phyloP scores from a whole-genome alignment of 345 rosid species.

The Brassica juncea region DNA sequence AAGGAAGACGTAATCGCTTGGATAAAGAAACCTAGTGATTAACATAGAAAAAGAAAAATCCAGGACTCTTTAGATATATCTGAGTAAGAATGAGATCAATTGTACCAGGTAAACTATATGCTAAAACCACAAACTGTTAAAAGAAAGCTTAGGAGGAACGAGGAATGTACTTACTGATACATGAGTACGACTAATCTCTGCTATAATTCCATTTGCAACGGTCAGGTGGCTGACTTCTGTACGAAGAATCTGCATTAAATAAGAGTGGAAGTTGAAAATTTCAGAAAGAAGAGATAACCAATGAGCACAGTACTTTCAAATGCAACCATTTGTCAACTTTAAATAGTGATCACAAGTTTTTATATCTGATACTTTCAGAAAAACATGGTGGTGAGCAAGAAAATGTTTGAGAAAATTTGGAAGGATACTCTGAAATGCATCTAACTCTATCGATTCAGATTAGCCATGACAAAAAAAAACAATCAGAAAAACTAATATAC shows the following conservation, averaged over 20 bases:
- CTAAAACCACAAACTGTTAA: slow-evolving; percentile 5
- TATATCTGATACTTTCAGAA: slow-evolving; percentile 17
- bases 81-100: slow-evolving; percentile 14
- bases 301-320: slow-evolving; percentile 1
- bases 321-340: slow-evolving; percentile 16
- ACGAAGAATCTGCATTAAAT: slow-evolving; percentile 61
- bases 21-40: slow-evolving; percentile 72
- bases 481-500: slow-evolving; percentile 44
- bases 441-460: slow-evolving; percentile 18
- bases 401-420: not conserved
- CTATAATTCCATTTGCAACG: slow-evolving; percentile 72
- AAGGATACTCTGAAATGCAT: not conserved
- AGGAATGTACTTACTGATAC: slow-evolving; percentile 72
- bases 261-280: not conserved
- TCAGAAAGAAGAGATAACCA: slow-evolving; percentile 11
- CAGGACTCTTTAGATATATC: slow-evolving; percentile 19
- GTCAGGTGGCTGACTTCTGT: slow-evolving; percentile 56
- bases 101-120: slow-evolving; percentile 10
- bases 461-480: slow-evolving; percentile 16
- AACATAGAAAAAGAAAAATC: slow-evolving; percentile 29
- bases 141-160: not conserved
- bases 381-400: slow-evolving; percentile 21
- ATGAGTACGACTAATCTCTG: slow-evolving; percentile 65
- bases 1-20: slow-evolving; percentile 79
- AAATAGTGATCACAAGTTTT: not conserved